Conservation (phyloP, 2,329 filamentous ascomycete species). For the Arthrobotrys iridis region DNA sequence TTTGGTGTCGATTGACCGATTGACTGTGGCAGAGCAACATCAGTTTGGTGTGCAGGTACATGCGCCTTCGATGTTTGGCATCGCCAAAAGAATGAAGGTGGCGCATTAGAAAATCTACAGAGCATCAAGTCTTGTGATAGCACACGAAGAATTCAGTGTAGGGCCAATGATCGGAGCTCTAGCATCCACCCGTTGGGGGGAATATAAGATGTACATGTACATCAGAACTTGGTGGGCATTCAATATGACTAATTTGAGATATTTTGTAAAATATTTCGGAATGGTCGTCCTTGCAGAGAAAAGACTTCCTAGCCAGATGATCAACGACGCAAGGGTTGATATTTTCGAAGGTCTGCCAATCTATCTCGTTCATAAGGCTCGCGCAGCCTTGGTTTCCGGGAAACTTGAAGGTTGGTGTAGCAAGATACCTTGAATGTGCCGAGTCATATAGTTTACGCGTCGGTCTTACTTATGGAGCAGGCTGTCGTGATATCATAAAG, state of each 20-base stretch:
- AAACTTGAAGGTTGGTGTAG: not conserved
- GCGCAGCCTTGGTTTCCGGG: not conserved
- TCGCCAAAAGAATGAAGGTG: not conserved
- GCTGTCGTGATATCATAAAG: not conserved
- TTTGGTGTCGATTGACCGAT: not conserved
- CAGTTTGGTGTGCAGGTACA: not conserved
- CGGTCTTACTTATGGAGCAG: not conserved
- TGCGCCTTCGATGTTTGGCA: not conserved
- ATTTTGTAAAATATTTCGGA: not conserved
- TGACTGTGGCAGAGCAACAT: not conserved
- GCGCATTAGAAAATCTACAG: not conserved
- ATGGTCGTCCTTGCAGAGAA: constrained; percentile 19
- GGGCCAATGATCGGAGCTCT: not conserved
- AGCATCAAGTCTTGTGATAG: not conserved
- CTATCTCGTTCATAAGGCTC: constrained; percentile 6
- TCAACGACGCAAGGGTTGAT: not conserved
- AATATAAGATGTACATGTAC: no score
- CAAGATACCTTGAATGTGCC: not conserved
- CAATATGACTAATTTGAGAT: no score
- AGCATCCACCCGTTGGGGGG: not conserved
- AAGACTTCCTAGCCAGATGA: not conserved
- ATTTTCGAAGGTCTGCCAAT: not conserved
- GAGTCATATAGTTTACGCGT: not conserved
- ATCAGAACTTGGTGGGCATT: no score
- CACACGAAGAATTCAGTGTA: constrained; percentile 17